Conservation (phyloP, 164 flowering plant species). For the Piper longum region DNA sequence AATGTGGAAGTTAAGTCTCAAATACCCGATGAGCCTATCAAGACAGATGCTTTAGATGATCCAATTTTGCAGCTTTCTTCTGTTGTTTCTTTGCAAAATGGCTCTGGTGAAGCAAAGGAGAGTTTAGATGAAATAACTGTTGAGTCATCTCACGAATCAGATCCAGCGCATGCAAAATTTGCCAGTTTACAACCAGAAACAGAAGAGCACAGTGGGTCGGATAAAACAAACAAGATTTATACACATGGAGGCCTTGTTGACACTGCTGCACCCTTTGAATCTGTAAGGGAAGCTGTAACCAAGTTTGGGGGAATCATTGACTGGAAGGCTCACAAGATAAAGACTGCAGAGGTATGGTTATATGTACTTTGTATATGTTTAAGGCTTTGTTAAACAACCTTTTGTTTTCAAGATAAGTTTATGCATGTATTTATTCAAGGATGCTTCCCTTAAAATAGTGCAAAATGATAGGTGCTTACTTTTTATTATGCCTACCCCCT, state of each 20-base stretch:
- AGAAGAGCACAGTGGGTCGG: conserved; percentile 4
- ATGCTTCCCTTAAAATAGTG: too few relatives aligned
- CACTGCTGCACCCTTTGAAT: conserved; percentile 84
- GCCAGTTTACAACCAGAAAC: conserved; percentile 6
- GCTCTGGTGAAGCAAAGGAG: conserved; percentile 5
- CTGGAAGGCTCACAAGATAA: conserved; percentile 83
- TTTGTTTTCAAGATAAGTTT: background rate
- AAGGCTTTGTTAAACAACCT: background rate
- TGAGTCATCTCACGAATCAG: conserved; percentile 10
- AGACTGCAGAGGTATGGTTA: conserved; percentile 56
- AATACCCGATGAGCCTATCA: background rate
- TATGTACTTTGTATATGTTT: background rate
- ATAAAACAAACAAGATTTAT: conserved; percentile 10
- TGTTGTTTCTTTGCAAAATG: background rate
- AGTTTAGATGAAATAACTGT: conserved; percentile 4
- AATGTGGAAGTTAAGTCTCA: background rate
- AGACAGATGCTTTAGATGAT: background rate
- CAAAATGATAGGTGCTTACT: too few relatives aligned
- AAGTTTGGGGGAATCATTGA: conserved; percentile 90
- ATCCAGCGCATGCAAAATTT: conserved; percentile 12
- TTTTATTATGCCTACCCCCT: too few relatives aligned
- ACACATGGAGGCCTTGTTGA: conserved; percentile 41
- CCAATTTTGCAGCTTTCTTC: background rate
- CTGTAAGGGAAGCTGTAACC: conserved; percentile 84
- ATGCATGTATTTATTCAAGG: background rate